Evolutionary conservation across 768 basidiomycete species (phyloP), one percentile per base, ranked within the genome.

Genomic region (Rhodotorula diobovata): DNA sequence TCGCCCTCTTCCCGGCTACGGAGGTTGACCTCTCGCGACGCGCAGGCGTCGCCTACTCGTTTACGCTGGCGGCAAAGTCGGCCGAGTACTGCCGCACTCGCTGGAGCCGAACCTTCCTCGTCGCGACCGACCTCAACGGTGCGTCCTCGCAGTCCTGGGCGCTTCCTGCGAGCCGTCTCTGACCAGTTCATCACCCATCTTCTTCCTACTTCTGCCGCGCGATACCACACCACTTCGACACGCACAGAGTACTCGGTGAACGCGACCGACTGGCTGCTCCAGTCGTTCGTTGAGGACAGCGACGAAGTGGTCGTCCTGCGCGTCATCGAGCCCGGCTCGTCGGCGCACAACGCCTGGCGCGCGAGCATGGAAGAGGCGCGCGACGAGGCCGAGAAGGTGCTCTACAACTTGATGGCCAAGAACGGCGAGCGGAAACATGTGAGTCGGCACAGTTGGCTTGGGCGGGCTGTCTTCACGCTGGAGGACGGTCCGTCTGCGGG

Each of bases 261-360:
- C 76, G 94, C 95, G 0, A 82, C 98, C 15, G 91, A 96, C 67
- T 99, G 95, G 95, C 84, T 87, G n/a, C 84, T 97, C 39, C 90
- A 91, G 76, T 84, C 85, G 45, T 84, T 99, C 20, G 87, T 89
- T 15, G 83, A 83, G 66, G 80, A 82, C 68, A 66, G 61, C 51
- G 95, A 98, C 79, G 95, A 98, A 81, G 82, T 98, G 32, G 87
- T 99, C 67, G 89, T 97, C 16, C 90, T 91, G 67, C 83, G 95
- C 48, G 95, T 95, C 1, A 86, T 95, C 23, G 93, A 95, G 72
- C 86, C 90, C 71, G 93, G 93, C 46, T 46, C 54, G 3, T 70
- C 75, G 60, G 66, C 76, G 51, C 65, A 67, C 55, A 60, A 66
- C 12, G 53, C 64, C 2, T 65, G 63, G 66, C 55, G 56, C 23